Base-by-base conservation (phyloP, 176 grass and related monocot genomes). In the Eleusine indica region DNA sequence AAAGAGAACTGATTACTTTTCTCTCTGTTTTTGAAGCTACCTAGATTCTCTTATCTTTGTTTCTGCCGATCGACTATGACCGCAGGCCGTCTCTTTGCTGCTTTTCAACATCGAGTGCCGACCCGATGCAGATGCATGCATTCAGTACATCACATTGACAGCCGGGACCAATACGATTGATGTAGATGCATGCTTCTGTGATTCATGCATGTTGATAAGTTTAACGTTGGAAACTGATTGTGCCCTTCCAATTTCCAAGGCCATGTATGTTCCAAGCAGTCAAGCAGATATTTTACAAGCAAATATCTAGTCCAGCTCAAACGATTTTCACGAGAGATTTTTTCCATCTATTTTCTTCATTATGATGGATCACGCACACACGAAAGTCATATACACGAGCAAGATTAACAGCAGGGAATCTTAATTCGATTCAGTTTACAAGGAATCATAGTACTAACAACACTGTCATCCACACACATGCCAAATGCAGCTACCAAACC, bases 81-180 rank as follows among this genome's bases (percentile, higher is more conserved):
- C 66, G 37, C 17, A 10, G 62, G 9, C 3, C 17, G 37, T 21
- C 17, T 41, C 66, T 70, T 70, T 70, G 39, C 39, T 43, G 44
- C 44, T 47, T 70, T 43, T 70, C 67, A 42, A 17, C 67, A 42
- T 70, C 18, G 25, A 16, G 32, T 35, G 32, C 69, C 15, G 14
- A 52, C n/a, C 7, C n/a, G 69, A 15, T 46, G 42, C 42, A 71
- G 69, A 47, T 47, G 69, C 41, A 71, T 71, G 69, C 42, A 71
- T 71, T 71, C 68, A 44, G 21, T 25, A n/a, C 44, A n/a, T 13
- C 42, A 70, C 9, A 28, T 42, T 48, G 69, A 28, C 14, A 72
- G 43, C 43, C 19, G 39, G 28, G 68, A 71, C 43, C 48, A 29
- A 7, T 44, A 22, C 19, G 21, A 71, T 7, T 15, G 64, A 17